These are phyloP conservation scores for Penicillium goetzii DNA, from an alignment of 495 filamentous ascomycete species.

Conservation along the genomic window DNA sequence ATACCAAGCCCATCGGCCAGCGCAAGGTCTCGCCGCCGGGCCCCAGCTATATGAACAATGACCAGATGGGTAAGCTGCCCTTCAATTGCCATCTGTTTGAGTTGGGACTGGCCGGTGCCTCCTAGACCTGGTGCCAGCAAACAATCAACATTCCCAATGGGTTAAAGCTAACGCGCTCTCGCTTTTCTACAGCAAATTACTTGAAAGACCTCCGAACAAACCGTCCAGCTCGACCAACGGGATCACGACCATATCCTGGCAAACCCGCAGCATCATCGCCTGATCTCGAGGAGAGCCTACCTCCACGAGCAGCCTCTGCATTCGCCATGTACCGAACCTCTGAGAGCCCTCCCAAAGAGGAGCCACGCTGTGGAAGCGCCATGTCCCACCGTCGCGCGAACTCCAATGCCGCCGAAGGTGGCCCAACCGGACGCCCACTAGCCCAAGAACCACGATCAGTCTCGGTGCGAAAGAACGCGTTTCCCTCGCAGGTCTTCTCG, in stretches of 20 bases:
- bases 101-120: not conserved
- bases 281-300: slow-evolving; percentile 41
- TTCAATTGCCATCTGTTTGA: slow-evolving; percentile 21
- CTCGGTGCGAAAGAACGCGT: slow-evolving; percentile 46
- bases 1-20: slow-evolving; percentile 42
- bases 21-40: slow-evolving; percentile 72
- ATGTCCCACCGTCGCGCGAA: slow-evolving; percentile 53
- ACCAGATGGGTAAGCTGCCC: slow-evolving; percentile 75
- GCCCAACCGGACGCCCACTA: slow-evolving; percentile 47
- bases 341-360: slow-evolving; percentile 26
- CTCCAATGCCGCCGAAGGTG: slow-evolving; percentile 37
- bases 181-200: slow-evolving; percentile 60
- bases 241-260: slow-evolving; percentile 75
- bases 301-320: slow-evolving; percentile 52
- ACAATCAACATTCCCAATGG: not conserved
- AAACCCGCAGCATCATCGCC: slow-evolving; percentile 42
- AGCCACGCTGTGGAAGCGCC: slow-evolving; percentile 53
- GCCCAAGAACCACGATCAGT: slow-evolving; percentile 47
- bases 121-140: not conserved
- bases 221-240: slow-evolving; percentile 73
- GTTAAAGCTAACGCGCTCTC: slow-evolving; percentile 17
- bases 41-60: slow-evolving; percentile 80
- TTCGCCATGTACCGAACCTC: slow-evolving; percentile 41
- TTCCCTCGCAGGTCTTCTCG: slow-evolving; percentile 43
- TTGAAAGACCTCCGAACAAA: slow-evolving; percentile 80